A percentile compares a stretch with the other conserved stretches of the same genome.
phyloP scores from a whole-genome alignment of 2,329 filamentous ascomycete genomes.

The Neurospora sp. region DNA sequence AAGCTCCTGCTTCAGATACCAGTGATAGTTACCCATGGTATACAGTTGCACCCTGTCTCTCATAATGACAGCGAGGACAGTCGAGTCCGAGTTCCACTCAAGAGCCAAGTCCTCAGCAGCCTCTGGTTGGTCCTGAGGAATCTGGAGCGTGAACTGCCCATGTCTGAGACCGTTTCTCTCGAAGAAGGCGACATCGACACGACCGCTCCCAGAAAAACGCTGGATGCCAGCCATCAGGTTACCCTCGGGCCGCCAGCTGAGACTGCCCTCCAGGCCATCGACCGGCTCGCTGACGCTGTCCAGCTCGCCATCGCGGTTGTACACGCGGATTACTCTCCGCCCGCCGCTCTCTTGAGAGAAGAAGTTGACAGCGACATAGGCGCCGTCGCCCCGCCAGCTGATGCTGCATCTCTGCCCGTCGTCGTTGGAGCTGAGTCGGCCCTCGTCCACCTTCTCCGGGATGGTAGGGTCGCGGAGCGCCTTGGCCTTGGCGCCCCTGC shows the following conservation, averaged over 20 bases:
- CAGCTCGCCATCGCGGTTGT: slow-evolving; percentile 78
- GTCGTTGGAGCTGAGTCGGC: slow-evolving; percentile 64
- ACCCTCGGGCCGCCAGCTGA: slow-evolving; percentile 87
- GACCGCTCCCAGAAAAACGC: slow-evolving; percentile 39
- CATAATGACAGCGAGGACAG: slow-evolving; percentile 73
- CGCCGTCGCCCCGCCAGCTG: slow-evolving; percentile 90
- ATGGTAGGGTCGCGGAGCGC: slow-evolving; percentile 89
- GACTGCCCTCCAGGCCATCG: slow-evolving; percentile 72
- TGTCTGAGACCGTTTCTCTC: slow-evolving; percentile 97
- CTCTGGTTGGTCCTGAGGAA: slow-evolving; percentile 9
- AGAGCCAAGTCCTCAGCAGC: slow-evolving; percentile 34
- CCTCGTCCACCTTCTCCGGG: slow-evolving; percentile 83
- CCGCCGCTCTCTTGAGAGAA: slow-evolving; percentile 46
- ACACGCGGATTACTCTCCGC: slow-evolving; percentile 78
- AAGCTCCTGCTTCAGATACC: slow-evolving; percentile 92
- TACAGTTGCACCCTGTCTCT: slow-evolving; percentile 75
- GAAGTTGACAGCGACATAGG: slow-evolving; percentile 78
- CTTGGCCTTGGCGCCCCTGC: slow-evolving; percentile 73
- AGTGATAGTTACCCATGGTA: slow-evolving; percentile 97
- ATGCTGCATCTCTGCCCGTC: slow-evolving; percentile 56
- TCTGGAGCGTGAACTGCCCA: slow-evolving; percentile 76
- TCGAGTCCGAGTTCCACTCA: slow-evolving; percentile 87
- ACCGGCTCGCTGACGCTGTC: slow-evolving; percentile 94
- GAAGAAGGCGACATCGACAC: slow-evolving; percentile 84
- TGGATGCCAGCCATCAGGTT: slow-evolving; percentile 87